Conservation (phyloP, 305 asterid species). For the Ilex paraguariensis region DNA sequence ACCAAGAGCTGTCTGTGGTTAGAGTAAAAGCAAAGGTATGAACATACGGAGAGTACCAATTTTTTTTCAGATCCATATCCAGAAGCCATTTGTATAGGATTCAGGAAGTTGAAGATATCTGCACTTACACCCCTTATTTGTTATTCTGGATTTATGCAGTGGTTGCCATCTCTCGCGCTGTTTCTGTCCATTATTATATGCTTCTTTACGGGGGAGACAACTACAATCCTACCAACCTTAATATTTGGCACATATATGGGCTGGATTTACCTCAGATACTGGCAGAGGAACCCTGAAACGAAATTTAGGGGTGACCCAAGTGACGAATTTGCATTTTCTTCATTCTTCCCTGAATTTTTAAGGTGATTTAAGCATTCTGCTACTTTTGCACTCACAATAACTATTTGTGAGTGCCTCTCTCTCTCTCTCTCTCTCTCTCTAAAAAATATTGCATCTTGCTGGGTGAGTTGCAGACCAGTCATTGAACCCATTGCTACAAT, state of each 20-base stretch:
- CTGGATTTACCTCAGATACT: conserved; percentile 91
- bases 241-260: conserved; percentile 78
- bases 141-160: conserved; percentile 48
- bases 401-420: too few relatives aligned
- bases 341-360: conserved; percentile 78
- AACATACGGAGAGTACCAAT: background rate
- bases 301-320: conserved; percentile 87
- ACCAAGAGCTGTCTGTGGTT: conserved; percentile 67
- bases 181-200: conserved; percentile 54
- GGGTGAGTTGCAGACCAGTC: conserved; percentile 46
- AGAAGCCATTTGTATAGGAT: background rate
- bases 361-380: conserved; percentile 32
- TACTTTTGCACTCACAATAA: conserved; percentile 2
- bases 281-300: conserved; percentile 76
- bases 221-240: conserved; percentile 68
- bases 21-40: conserved; percentile 80
- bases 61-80: too few relatives aligned
- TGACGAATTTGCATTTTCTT: conserved; percentile 82
- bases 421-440: conserved; percentile 1
- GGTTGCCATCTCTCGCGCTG: conserved; percentile 80
- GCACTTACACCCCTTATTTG: conserved; percentile 11
- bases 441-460: conserved; percentile 13
- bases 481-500: conserved; percentile 73
- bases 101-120: background rate
- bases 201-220: conserved; percentile 66